phyloP scores from a whole-genome alignment of 352 stramenopile genomes.

The Halophytophthora polymorphica region DNA sequence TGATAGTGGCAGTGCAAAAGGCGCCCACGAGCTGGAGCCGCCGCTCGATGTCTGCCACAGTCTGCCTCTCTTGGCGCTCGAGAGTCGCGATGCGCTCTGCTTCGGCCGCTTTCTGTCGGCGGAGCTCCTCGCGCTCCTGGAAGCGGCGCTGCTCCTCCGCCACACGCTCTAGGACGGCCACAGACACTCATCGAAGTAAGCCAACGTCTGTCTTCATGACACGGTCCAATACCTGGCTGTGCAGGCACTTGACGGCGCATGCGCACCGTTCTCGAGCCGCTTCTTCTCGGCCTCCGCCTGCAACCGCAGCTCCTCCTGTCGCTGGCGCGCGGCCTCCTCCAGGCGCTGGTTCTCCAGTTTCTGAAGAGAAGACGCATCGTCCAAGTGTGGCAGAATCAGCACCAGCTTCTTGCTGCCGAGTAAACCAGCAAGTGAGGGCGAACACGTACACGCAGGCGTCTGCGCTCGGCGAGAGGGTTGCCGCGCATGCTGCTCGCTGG shows the following conservation, averaged over 20 bases:
- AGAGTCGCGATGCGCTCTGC: constrained; percentile 37
- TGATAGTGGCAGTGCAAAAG: constrained; percentile 42
- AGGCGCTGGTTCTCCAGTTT: constrained; percentile 74
- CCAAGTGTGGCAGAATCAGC: not conserved
- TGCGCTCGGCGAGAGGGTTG: constrained; percentile 40
- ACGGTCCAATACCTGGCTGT: not conserved
- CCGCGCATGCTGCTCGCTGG: not conserved
- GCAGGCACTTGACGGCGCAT: not conserved
- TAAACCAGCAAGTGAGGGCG: not conserved
- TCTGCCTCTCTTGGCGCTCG: constrained; percentile 32
- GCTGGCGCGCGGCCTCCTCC: constrained; percentile 46
- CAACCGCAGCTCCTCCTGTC: constrained; percentile 38
- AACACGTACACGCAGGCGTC: constrained; percentile 31
- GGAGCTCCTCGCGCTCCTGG: constrained; percentile 29
- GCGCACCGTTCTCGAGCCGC: constrained; percentile 43
- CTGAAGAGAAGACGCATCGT: constrained; percentile 21
- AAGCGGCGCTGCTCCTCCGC: constrained; percentile 31
- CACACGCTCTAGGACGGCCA: constrained; percentile 27
- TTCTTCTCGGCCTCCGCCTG: constrained; percentile 46
- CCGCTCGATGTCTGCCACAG: constrained; percentile 37
- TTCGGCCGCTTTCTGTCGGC: constrained; percentile 25
- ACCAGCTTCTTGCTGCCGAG: not conserved
- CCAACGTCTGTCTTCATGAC: not conserved
- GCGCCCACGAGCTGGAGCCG: constrained; percentile 44
- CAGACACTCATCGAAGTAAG: not conserved